These are phyloP conservation scores for Papiliotrema laurentii DNA, from an alignment of 1,284 basidiomycete species.

Conservation along the genomic window DNA sequence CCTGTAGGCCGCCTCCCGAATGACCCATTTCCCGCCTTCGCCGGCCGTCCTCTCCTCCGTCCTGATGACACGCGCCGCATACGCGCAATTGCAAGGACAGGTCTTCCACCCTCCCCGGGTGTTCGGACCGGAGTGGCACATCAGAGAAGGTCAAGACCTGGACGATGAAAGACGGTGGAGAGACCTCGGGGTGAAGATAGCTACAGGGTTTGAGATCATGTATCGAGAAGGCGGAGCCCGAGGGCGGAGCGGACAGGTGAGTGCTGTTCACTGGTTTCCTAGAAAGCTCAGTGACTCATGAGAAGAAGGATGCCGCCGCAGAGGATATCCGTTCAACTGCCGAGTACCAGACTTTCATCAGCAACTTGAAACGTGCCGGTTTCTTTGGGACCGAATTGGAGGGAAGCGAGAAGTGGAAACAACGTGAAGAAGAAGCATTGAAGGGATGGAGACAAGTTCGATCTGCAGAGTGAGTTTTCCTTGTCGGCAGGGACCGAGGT, in stretches of 20 bases:
- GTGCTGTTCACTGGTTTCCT: conserved; percentile 18
- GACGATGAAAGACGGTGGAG: conserved; percentile 62
- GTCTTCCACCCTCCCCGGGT: conserved; percentile 86
- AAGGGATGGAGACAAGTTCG: conserved; percentile 61
- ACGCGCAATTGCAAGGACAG: conserved; percentile 86
- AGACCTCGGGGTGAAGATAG: conserved; percentile 85
- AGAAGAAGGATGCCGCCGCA: background rate
- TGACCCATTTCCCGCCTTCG: conserved; percentile 78
- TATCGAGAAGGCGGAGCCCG: conserved; percentile 70
- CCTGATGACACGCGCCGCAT: conserved; percentile 79
- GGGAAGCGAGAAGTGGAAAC: conserved; percentile 70
- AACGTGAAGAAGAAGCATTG: conserved; percentile 65
- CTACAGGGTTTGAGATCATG: conserved; percentile 91
- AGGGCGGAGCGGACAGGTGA: conserved; percentile 52
- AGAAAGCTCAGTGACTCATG: background rate
- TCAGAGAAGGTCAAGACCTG: conserved; percentile 20
- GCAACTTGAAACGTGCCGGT: conserved; percentile 58
- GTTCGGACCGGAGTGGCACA: conserved; percentile 60
- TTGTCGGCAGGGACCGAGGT: background rate
- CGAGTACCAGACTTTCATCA: conserved; percentile 41
- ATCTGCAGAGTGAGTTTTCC: conserved; percentile 59
- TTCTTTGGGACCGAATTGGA: conserved; percentile 73
- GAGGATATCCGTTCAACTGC: background rate
- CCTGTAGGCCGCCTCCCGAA: conserved; percentile 69
- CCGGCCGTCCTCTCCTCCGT: conserved; percentile 59